A percentile compares a stretch with the other conserved stretches of the same genome.
Evolutionary conservation across 495 filamentous ascomycete species (phyloP).

Genomic region (Cercophora sp.): DNA sequence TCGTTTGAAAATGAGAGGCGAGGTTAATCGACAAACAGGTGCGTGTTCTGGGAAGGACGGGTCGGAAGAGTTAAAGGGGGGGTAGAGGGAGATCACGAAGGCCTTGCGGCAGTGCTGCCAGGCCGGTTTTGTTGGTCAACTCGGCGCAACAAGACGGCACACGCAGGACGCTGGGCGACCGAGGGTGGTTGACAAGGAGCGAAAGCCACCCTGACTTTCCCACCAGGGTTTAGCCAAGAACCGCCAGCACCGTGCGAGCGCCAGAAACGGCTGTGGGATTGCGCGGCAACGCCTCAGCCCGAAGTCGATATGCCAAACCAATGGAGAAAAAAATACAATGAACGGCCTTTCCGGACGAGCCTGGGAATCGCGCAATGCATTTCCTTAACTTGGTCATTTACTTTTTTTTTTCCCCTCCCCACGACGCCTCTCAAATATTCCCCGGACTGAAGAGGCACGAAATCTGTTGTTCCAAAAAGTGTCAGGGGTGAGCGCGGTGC

Average conservation of each 20-base stretch:
- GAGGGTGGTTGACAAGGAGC: not conserved
- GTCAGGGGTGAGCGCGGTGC: slow-evolving; percentile 8
- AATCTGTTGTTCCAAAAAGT: slow-evolving; percentile 6
- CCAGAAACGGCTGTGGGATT: slow-evolving; percentile 4
- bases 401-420: no score
- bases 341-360: no score
- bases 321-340: no score
- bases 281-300: no score
- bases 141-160: not conserved
- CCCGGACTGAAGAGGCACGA: no score
- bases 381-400: no score
- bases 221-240: slow-evolving; percentile 10
- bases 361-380: no score
- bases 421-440: no score
- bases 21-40: no score
- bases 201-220: not conserved
- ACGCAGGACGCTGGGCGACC: not conserved
- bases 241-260: slow-evolving; percentile 17
- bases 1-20: no score
- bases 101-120: not conserved
- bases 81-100: not conserved
- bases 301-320: no score
- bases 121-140: not conserved
- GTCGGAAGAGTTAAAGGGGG: not conserved
- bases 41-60: not conserved